Evolutionary conservation across 2,329 filamentous ascomycete genomes (phyloP), one percentile per base, ranked within the genome.

Genomic region (Coleophoma crateriformis): DNA sequence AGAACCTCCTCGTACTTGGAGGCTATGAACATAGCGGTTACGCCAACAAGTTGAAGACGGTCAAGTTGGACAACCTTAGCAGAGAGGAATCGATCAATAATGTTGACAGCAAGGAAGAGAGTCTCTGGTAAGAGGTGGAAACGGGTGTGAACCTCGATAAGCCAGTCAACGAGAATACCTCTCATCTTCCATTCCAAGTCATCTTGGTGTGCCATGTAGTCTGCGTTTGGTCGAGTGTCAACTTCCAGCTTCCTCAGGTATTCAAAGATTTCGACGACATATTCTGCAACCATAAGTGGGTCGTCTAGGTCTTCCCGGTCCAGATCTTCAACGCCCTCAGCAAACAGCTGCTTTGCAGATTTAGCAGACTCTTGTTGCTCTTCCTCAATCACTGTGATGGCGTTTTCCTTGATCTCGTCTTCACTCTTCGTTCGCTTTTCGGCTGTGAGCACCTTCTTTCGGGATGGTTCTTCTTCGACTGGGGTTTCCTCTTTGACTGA

Each of bases 1-100:
- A 99, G 81, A 45, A 99, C 91, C 68, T 99, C 94, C 71, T 99
- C 92, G 67, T 97, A 99, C 75, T 99, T 99, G 64, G 92, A 95
- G 12, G 94, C 94, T 64, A 97, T 96, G 75, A 97, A 97, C 94
- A 99, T 97, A 69, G 92, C 94, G 20, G 94, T 96, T 63, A 97
- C 91, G 64, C 94, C 94, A 51, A 99, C 94, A 8, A 99, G 81
- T 71, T 99, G 94, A 6, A 99, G 84, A 54, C 91, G 90, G 68
- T 97, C 92, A 43, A 99, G 84, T 71, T 95, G 90, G 42, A 99
- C 94, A 33, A 96, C 87, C 76, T 97, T 96, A 64, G 85, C 83
- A 0, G 92, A 96, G 43, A 99, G 81, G 76, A 97, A 99, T 53
- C 94, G 91, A 68, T 99, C 94, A 66, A 97, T 95, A 68, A 97